Evolutionary conservation across 495 filamentous ascomycete genomes (phyloP).

Genomic region (Aspergillus steynii): DNA sequence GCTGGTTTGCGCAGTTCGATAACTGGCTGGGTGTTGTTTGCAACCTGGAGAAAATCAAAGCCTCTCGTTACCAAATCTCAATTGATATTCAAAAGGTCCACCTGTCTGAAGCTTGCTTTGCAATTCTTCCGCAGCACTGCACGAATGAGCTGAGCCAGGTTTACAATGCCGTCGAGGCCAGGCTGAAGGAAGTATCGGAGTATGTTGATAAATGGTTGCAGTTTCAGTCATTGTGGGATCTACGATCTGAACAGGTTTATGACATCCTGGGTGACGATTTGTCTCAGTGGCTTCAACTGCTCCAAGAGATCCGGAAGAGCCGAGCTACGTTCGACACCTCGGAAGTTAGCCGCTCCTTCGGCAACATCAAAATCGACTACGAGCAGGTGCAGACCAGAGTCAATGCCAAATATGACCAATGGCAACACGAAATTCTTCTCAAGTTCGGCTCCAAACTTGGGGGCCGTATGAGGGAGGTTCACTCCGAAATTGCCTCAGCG

Average conservation of each 20-base stretch:
- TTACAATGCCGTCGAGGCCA: conserved; percentile 77
- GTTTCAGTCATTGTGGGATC: conserved; percentile 97
- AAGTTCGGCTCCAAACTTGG: conserved; percentile 90
- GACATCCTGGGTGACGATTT: conserved; percentile 88
- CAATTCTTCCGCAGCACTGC: conserved; percentile 81
- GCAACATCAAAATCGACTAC: conserved; percentile 91
- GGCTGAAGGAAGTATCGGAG: conserved; percentile 67
- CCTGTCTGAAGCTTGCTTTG: conserved; percentile 68
- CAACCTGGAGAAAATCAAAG: conserved; percentile 88
- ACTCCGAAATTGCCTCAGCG: conserved; percentile 84
- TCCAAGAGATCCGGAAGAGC: conserved; percentile 92
- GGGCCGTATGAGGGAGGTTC: conserved; percentile 85
- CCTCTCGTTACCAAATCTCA: conserved; percentile 90
- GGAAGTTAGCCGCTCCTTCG: conserved; percentile 85
- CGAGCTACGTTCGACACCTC: conserved; percentile 95
- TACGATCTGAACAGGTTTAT: conserved; percentile 93
- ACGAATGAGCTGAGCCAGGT: conserved; percentile 73
- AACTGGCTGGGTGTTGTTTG: conserved; percentile 91
- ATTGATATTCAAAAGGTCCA: conserved; percentile 62
- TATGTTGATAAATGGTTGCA: conserved; percentile 98
- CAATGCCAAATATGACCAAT: conserved; percentile 98
- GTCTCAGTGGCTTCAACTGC: conserved; percentile 86
- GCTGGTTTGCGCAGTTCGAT: conserved; percentile 91
- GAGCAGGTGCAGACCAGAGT: conserved; percentile 98
- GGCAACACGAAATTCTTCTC: conserved; percentile 93